phyloP scores from a whole-genome alignment of 805 yeast genomes.

The Barnettozyma botsteinii region DNA sequence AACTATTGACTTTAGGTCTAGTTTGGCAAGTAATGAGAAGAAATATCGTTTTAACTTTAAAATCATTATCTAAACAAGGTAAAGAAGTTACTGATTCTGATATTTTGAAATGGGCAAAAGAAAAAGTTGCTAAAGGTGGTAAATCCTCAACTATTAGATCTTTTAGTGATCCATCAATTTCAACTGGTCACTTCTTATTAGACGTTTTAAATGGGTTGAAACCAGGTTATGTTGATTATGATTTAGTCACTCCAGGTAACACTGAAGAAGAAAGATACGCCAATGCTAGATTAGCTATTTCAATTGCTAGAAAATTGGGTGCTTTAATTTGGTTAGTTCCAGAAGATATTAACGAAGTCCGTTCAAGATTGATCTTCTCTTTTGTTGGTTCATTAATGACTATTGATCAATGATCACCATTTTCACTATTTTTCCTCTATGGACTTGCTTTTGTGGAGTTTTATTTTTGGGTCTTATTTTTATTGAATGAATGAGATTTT shows the following conservation, averaged over 20 bases:
- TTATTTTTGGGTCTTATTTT: not conserved
- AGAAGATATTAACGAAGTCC: slow-evolving; percentile 96
- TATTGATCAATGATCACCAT: no score
- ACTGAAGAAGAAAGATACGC: slow-evolving; percentile 86
- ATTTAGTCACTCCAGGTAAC: slow-evolving; percentile 72
- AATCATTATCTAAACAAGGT: slow-evolving; percentile 60
- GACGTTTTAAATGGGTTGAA: slow-evolving; percentile 90
- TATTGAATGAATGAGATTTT: not conserved
- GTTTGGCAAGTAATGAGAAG: slow-evolving; percentile 99
- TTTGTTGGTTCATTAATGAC: slow-evolving; percentile 96
- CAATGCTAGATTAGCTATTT: slow-evolving; percentile 94
- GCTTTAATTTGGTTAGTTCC: slow-evolving; percentile 99
- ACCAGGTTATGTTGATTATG: slow-evolving; percentile 97
- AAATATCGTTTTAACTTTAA: slow-evolving; percentile 81
- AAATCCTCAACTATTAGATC: slow-evolving; percentile 68
- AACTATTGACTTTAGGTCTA: slow-evolving; percentile 80
- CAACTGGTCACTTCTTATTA: slow-evolving; percentile 75
- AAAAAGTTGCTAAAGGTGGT: slow-evolving; percentile 80
- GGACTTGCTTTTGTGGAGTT: not conserved
- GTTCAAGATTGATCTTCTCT: slow-evolving; percentile 87
- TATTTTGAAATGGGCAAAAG: slow-evolving; percentile 91
- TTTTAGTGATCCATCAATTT: slow-evolving; percentile 73
- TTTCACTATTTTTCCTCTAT: no score
- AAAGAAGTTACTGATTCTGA: slow-evolving; percentile 77
- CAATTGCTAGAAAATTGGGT: slow-evolving; percentile 96